Conservation (phyloP, 345 rosid genomes). For the Schrenkiella parvula region DNA sequence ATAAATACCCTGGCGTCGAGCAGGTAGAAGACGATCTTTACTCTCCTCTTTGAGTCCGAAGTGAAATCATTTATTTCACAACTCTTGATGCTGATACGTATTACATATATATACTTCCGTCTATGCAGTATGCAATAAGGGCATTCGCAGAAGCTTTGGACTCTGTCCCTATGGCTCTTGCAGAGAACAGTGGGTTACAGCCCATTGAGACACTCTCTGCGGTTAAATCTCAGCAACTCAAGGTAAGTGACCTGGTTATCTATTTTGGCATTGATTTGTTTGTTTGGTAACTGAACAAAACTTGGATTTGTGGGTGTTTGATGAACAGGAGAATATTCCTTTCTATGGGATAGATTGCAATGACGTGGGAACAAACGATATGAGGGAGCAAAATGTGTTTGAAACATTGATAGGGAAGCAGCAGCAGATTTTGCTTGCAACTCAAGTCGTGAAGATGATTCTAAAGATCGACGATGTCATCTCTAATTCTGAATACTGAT, state of each 20-base stretch:
- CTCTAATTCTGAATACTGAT: constrained; percentile 69
- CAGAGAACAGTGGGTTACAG: constrained; percentile 95
- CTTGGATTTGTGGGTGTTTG: background rate
- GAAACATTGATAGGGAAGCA: constrained; percentile 97
- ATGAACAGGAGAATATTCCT: constrained; percentile 71
- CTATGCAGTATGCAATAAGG: constrained; percentile 81
- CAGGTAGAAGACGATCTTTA: constrained; percentile 43
- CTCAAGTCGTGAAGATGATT: constrained; percentile 98
- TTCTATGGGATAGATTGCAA: constrained; percentile 89
- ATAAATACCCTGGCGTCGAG: constrained; percentile 87
- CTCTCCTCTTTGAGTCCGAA: background rate
- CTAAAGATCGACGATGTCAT: constrained; percentile 95
- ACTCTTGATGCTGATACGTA: background rate
- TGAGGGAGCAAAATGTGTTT: constrained; percentile 85
- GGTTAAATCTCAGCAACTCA: constrained; percentile 86
- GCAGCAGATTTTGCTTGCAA: constrained; percentile 95
- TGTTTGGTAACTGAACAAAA: background rate
- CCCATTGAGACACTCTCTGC: constrained; percentile 95
- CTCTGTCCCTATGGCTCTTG: constrained; percentile 87
- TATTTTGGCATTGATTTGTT: background rate
- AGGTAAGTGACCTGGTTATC: constrained; percentile 41
- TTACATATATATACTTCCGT: background rate
- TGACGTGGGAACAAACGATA: constrained; percentile 91
- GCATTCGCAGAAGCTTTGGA: constrained; percentile 96
- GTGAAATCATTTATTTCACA: background rate